A percentile compares a stretch with the other conserved stretches of the same genome.
phyloP scores from a whole-genome alignment of 1,284 basidiomycete species.

The Marasmius fiardii region DNA sequence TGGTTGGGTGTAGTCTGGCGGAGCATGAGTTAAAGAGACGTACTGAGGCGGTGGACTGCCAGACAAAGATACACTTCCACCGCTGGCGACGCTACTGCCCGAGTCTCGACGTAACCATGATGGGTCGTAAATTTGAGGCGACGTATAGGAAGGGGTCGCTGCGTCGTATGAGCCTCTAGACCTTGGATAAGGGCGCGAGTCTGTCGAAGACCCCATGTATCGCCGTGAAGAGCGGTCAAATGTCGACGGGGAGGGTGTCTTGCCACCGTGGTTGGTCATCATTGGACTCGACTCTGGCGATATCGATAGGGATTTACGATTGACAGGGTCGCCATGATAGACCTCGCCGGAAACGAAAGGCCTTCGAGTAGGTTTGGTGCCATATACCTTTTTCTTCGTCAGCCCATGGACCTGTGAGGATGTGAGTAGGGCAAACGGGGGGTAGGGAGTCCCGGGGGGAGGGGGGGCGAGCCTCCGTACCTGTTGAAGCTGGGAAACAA shows the following conservation, averaged over 20 bases:
- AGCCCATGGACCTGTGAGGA: conserved; percentile 48
- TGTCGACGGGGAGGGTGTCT: conserved; percentile 10
- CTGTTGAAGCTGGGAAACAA: conserved; percentile 49
- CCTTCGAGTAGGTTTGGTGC: conserved; percentile 40
- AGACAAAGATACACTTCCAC: conserved; percentile 1
- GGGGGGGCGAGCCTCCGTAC: conserved; percentile 1
- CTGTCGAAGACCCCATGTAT: not conserved
- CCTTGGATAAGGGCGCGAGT: conserved; percentile 1
- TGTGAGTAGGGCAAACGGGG: not conserved
- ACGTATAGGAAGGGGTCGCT: not conserved
- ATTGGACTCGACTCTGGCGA: conserved; percentile 10
- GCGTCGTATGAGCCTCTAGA: not conserved
- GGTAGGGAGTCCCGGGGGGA: not conserved
- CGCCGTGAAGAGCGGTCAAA: conserved; percentile 7
- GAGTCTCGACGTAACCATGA: not conserved
- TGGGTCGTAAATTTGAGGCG: not conserved
- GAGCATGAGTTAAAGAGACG: not conserved
- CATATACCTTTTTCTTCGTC: conserved; percentile 61
- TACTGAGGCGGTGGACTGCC: conserved; percentile 1
- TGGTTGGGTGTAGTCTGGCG: not conserved
- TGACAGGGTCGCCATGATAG: conserved; percentile 5
- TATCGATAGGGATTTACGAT: conserved; percentile 11
- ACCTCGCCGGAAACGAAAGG: conserved; percentile 41
- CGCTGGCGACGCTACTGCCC: not conserved
- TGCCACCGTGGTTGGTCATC: conserved; percentile 9